These are phyloP conservation scores for Coprinopsis marcescibilis DNA, from an alignment of 768 basidiomycete species.

Conservation along the genomic window DNA sequence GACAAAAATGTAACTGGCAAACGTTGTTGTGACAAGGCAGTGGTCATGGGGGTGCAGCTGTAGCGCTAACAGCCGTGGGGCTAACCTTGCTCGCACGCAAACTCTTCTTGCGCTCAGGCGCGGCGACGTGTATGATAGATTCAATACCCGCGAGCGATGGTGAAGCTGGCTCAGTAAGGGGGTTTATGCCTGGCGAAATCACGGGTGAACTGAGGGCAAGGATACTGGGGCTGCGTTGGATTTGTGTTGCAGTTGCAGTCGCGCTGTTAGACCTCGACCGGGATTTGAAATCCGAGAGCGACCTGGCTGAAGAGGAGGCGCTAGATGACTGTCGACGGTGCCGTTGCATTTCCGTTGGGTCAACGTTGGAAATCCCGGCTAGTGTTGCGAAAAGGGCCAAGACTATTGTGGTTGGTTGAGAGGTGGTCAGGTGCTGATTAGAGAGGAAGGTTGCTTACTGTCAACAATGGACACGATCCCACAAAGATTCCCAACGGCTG, in stretches of 20 bases:
- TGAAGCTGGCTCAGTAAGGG: slow-evolving; percentile 15
- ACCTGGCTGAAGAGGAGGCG: slow-evolving; percentile 52
- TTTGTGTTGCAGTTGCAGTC: slow-evolving; percentile 14
- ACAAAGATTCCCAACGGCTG: slow-evolving; percentile 44
- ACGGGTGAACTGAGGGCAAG: slow-evolving; percentile 25
- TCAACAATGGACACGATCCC: slow-evolving; percentile 84
- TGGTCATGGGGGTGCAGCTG: not conserved
- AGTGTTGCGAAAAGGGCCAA: slow-evolving; percentile 74
- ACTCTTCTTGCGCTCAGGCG: slow-evolving; percentile 12
- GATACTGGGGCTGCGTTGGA: slow-evolving; percentile 28
- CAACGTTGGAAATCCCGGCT: slow-evolving; percentile 67
- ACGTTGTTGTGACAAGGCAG: too few species aligned
- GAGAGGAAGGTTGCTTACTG: slow-evolving; percentile 38
- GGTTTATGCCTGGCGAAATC: too few species aligned
- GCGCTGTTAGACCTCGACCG: slow-evolving; percentile 35
- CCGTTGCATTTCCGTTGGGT: slow-evolving; percentile 73
- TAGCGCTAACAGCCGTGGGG: not conserved
- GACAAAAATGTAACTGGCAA: too few species aligned
- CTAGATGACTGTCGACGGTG: slow-evolving; percentile 70
- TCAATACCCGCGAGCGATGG: slow-evolving; percentile 18
- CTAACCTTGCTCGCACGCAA: slow-evolving; percentile 3
- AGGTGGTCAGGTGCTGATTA: not conserved
- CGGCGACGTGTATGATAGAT: slow-evolving; percentile 7
- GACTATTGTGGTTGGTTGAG: slow-evolving; percentile 39
- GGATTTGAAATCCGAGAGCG: slow-evolving; percentile 33